phyloP scores from a whole-genome alignment of 805 yeast genomes.

The Jamesozyma lodderae region DNA sequence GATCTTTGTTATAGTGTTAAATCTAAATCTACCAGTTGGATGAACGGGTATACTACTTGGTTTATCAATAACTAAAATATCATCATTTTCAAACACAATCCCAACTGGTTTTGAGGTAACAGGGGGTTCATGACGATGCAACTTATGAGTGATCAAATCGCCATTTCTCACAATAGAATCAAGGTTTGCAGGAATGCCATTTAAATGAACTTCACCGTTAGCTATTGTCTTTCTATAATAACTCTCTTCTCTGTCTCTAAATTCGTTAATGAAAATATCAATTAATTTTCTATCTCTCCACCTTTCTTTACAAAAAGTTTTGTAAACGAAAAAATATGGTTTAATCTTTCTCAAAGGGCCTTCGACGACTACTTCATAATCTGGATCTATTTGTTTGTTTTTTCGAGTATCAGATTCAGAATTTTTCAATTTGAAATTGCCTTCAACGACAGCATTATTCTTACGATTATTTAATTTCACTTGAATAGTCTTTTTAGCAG shows the following conservation, averaged over 20 bases:
- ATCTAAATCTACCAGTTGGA: constrained; percentile 81
- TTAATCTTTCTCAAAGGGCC: constrained; percentile 61
- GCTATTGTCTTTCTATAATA: constrained; percentile 51
- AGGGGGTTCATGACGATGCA: constrained; percentile 88
- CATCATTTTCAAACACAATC: constrained; percentile 65
- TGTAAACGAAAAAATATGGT: constrained; percentile 83
- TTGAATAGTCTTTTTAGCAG: constrained; percentile 7
- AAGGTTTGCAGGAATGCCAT: constrained; percentile 50
- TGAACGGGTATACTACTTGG: constrained; percentile 95
- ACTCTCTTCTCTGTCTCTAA: constrained; percentile 63
- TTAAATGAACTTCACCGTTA: constrained; percentile 67
- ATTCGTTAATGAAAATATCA: constrained; percentile 77
- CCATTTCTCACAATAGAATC: constrained; percentile 72
- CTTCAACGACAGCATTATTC: constrained; percentile 14
- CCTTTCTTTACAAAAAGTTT: constrained; percentile 82
- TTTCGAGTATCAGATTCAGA: constrained; percentile 28
- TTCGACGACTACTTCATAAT: constrained; percentile 46
- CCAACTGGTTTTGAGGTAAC: constrained; percentile 50
- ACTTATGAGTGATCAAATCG: constrained; percentile 66
- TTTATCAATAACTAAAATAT: constrained; percentile 76
- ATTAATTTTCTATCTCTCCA: constrained; percentile 81
- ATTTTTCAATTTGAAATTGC: constrained; percentile 23
- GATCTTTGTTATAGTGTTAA: constrained; percentile 67
- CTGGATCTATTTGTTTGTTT: constrained; percentile 49
- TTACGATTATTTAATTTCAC: constrained; percentile 3